A percentile compares a stretch with the other conserved stretches of the same genome.
These are phyloP conservation scores for Blastobotrys mokoenaii DNA, from an alignment of 805 yeast genomes.

Conservation along the genomic window DNA sequence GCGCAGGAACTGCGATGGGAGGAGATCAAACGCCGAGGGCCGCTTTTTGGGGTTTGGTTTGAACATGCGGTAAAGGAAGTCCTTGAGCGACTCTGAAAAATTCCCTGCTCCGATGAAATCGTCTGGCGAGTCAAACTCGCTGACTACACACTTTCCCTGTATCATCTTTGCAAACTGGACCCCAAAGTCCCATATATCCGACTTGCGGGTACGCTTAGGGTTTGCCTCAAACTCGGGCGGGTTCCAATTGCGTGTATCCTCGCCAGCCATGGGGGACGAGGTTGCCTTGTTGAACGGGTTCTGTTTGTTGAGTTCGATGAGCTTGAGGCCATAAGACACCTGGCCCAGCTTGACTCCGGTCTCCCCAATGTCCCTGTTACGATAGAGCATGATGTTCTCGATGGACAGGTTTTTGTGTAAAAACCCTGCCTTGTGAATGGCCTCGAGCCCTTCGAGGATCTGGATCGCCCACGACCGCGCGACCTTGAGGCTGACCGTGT, in stretches of 20 bases:
- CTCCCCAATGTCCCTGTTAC: slow-evolving; percentile 44
- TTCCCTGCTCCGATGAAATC: slow-evolving; percentile 45
- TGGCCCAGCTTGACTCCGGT: slow-evolving; percentile 25
- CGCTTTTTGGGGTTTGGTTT: slow-evolving; percentile 59
- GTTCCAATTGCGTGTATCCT: slow-evolving; percentile 41
- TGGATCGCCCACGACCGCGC: slow-evolving; percentile 89
- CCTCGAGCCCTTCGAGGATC: slow-evolving; percentile 75
- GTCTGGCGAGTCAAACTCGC: slow-evolving; percentile 49
- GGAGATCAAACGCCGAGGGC: slow-evolving; percentile 73
- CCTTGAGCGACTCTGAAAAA: slow-evolving; percentile 52
- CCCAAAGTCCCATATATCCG: slow-evolving; percentile 93
- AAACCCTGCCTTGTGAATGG: slow-evolving; percentile 76
- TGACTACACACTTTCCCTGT: slow-evolving; percentile 47
- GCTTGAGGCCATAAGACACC: slow-evolving; percentile 21
- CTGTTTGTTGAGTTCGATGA: slow-evolving; percentile 25
- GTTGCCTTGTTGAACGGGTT: slow-evolving; percentile 23
- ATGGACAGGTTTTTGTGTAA: slow-evolving; percentile 63
- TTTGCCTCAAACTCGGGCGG: slow-evolving; percentile 66
- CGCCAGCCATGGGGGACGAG: slow-evolving; percentile 2
- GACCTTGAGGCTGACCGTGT: slow-evolving; percentile 56
- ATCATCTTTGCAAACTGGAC: slow-evolving; percentile 62
- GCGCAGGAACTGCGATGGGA: slow-evolving; percentile 76
- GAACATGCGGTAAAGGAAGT: slow-evolving; percentile 59
- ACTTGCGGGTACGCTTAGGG: slow-evolving; percentile 57
- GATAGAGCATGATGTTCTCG: slow-evolving; percentile 47